A percentile compares a stretch with the other conserved stretches of the same genome.
Evolutionary conservation across 1,284 basidiomycete species (phyloP).

Genomic region (Malassezia cuniculi): DNA sequence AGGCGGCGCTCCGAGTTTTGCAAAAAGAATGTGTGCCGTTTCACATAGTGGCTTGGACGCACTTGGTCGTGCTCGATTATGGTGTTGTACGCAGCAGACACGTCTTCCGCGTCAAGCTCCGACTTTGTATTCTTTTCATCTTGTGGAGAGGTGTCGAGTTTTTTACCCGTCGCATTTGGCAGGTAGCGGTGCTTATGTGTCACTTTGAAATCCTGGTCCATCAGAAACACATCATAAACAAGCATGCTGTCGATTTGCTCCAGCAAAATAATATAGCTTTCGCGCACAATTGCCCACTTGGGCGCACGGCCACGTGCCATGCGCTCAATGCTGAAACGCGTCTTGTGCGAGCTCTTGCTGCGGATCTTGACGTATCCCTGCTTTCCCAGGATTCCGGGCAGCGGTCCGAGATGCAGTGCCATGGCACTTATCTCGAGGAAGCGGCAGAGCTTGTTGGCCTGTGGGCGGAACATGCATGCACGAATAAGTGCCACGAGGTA

Average conservation of each 20-base stretch:
- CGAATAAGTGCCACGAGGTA: conserved; percentile 74
- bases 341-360: conserved; percentile 47
- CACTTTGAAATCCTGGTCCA: conserved; percentile 69
- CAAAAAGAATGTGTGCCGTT: conserved; percentile 80
- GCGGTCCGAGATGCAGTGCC: conserved; percentile 67
- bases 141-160: neutral
- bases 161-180: neutral
- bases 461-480: conserved; percentile 82
- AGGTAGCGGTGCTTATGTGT: conserved; percentile 3
- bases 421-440: conserved; percentile 90
- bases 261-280: conserved; percentile 78
- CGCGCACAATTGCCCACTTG: conserved; percentile 85
- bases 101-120: too few species aligned
- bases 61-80: conserved; percentile 24
- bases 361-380: conserved; percentile 63
- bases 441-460: conserved; percentile 77
- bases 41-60: conserved; percentile 38
- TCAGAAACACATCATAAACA: conserved; percentile 83
- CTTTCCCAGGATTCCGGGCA: conserved; percentile 65
- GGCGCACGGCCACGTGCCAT: conserved; percentile 53
- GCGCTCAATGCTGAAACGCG: conserved; percentile 49
- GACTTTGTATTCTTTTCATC: too few species aligned
- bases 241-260: conserved; percentile 62
- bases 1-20: conserved; percentile 78
- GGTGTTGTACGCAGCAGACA: too few species aligned